Percentiles rank a stretch among this genome's conserved stretches.
phyloP scores from a whole-genome alignment of 495 filamentous ascomycete species.

The Tuber brumale region DNA sequence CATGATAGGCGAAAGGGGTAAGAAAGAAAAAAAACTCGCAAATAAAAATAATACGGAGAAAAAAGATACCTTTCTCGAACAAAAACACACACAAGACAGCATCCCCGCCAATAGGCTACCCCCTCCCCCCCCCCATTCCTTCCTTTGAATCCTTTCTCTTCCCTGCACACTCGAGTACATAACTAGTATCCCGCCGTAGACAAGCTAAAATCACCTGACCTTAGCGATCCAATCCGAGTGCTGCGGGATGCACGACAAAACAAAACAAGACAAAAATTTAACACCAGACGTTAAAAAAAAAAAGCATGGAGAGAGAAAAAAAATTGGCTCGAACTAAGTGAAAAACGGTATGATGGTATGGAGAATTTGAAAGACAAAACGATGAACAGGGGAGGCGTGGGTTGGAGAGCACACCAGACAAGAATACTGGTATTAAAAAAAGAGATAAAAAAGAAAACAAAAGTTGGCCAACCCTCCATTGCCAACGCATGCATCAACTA shows the following conservation, averaged over 20 bases:
- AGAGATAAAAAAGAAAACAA: slow-evolving; percentile 24
- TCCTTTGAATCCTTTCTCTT: neutral
- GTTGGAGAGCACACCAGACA: neutral
- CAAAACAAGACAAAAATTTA: slow-evolving; percentile 15
- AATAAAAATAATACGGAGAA: neutral
- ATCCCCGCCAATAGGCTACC: neutral
- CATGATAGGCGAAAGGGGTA: neutral
- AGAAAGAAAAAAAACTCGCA: neutral
- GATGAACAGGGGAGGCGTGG: neutral
- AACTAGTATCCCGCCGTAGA: neutral
- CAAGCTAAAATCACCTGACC: slow-evolving; percentile 29
- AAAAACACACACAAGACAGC: neutral
- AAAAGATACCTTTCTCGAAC: neutral
- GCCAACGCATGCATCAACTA: slow-evolving; percentile 32
- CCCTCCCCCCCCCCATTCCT: neutral
- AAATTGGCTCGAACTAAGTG: neutral
- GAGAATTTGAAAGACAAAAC: slow-evolving; percentile 4
- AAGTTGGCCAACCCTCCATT: slow-evolving; percentile 30
- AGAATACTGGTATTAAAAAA: slow-evolving; percentile 6
- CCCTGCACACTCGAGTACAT: neutral
- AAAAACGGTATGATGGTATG: neutral
- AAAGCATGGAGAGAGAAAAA: slow-evolving; percentile 16
- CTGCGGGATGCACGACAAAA: slow-evolving; percentile 16
- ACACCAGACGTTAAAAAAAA: slow-evolving; percentile 36
- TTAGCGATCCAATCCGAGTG: slow-evolving; percentile 32